These are phyloP conservation scores for Lunularia cruciata DNA, from an alignment of 225 moss, liverwort and hornwort genomes.

Conservation along the genomic window DNA sequence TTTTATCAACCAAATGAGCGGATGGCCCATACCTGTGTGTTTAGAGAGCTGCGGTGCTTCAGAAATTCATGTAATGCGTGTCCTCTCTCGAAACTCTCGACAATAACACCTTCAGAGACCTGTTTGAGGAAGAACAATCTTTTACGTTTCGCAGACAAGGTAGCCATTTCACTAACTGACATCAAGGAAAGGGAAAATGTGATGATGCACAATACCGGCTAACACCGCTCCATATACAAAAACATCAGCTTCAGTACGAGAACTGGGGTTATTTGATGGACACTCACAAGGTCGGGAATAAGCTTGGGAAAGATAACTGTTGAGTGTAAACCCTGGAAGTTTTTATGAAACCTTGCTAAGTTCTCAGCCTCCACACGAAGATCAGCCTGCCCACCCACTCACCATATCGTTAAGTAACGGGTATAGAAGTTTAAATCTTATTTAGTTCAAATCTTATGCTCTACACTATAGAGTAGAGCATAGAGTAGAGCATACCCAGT, in stretches of 20 bases:
- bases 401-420: too few relatives aligned
- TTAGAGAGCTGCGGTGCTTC: slow-evolving; percentile 62
- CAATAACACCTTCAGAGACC: slow-evolving; percentile 87
- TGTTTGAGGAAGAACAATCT: slow-evolving; percentile 7
- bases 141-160: neutral
- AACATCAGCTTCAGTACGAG: too few relatives aligned
- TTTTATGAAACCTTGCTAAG: slow-evolving; percentile 70
- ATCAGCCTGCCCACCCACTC: slow-evolving; percentile 63
- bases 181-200: too few relatives aligned
- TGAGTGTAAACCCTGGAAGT: slow-evolving; percentile 70
- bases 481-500: neutral
- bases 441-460: neutral
- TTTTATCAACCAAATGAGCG: neutral
- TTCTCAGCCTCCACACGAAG: slow-evolving; percentile 89
- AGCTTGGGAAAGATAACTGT: slow-evolving; percentile 86
- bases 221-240: too few relatives aligned
- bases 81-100: slow-evolving; percentile 89
- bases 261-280: too few relatives aligned
- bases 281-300: slow-evolving; percentile 74
- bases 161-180: neutral
- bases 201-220: too few relatives aligned
- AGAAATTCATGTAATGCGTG: slow-evolving; percentile 76
- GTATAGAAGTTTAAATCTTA: neutral
- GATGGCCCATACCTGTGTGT: slow-evolving; percentile 61
- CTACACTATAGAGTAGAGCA: too few relatives aligned